Evolutionary conservation across 768 basidiomycete species (phyloP).

Genomic region (Leucocoprinus leucothites): DNA sequence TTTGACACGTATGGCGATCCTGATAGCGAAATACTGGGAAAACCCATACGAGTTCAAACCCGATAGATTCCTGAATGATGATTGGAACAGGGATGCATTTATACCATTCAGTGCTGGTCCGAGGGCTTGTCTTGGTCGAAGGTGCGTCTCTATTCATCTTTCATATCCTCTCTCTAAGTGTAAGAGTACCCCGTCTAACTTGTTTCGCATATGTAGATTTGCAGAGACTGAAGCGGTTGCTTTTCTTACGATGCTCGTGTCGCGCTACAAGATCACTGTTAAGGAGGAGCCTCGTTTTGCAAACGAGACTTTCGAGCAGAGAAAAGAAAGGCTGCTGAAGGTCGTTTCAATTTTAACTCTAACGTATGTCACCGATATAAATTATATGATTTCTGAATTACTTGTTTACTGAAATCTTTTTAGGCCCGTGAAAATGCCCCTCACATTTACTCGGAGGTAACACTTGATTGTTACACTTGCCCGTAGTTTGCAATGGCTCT

Average conservation of each 20-base stretch:
- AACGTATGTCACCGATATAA: slow-evolving; percentile 12
- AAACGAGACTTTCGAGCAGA: slow-evolving; percentile 39
- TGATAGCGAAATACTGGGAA: slow-evolving; percentile 45
- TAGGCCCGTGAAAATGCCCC: slow-evolving; percentile 3
- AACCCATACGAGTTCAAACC: slow-evolving; percentile 36
- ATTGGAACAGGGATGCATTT: slow-evolving; percentile 19
- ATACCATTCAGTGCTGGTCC: slow-evolving; percentile 27
- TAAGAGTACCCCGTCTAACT: too few species aligned
- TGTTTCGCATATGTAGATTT: too few species aligned
- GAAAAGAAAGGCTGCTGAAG: slow-evolving; percentile 35
- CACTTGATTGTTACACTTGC: too few species aligned
- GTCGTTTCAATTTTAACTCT: slow-evolving; percentile 28
- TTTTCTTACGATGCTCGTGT: slow-evolving; percentile 43
- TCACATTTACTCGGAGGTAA: slow-evolving; percentile 4
- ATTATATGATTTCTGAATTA: background rate
- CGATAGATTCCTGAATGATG: slow-evolving; percentile 14
- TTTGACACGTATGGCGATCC: background rate
- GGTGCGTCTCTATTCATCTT: too few species aligned
- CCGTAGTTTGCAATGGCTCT: too few species aligned
- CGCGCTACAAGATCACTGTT: slow-evolving; percentile 40
- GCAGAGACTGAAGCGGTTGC: slow-evolving; percentile 45
- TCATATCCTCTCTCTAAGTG: too few species aligned
- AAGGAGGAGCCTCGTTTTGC: slow-evolving; percentile 47
- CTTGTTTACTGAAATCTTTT: background rate
- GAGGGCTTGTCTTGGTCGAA: slow-evolving; percentile 42